phyloP scores from a whole-genome alignment of 495 filamentous ascomycete species.

The Neurospora tetrasperma region DNA sequence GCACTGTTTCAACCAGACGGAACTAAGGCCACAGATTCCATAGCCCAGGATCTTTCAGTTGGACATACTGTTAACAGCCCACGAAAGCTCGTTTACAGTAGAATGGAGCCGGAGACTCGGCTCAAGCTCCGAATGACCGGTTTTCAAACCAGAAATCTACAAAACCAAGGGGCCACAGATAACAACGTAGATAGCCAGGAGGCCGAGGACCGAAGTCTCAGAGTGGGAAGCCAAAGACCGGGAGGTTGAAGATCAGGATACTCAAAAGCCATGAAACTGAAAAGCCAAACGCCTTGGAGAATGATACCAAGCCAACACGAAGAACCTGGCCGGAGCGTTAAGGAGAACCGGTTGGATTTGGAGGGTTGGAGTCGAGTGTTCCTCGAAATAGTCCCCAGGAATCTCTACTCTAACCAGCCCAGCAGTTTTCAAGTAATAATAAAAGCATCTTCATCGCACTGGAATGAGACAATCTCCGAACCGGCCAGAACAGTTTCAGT shows the following conservation, averaged over 20 bases:
- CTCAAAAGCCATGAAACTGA: neutral
- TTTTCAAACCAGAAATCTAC: no score
- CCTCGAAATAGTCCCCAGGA: neutral
- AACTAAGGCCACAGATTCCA: neutral
- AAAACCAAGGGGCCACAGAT: neutral
- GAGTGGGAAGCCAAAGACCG: no score
- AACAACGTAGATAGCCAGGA: neutral
- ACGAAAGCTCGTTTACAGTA: neutral
- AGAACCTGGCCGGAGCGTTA: neutral
- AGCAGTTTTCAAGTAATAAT: neutral
- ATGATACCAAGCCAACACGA: neutral
- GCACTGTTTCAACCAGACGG: neutral
- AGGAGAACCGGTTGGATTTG: no score
- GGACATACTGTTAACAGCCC: neutral
- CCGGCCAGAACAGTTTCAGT: neutral
- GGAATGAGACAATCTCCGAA: neutral
- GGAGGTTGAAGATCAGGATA: neutral
- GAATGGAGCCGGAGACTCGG: neutral
- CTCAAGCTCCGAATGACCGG: neutral
- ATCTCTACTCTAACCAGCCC: neutral
- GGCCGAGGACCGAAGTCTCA: neutral
- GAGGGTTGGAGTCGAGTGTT: no score
- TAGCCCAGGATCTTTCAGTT: neutral
- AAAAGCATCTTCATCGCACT: neutral
- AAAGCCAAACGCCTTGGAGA: neutral